Evolutionary conservation across 345 rosid species (phyloP), one percentile per base, ranked within the genome.

Genomic region (Syzygium grande): DNA sequence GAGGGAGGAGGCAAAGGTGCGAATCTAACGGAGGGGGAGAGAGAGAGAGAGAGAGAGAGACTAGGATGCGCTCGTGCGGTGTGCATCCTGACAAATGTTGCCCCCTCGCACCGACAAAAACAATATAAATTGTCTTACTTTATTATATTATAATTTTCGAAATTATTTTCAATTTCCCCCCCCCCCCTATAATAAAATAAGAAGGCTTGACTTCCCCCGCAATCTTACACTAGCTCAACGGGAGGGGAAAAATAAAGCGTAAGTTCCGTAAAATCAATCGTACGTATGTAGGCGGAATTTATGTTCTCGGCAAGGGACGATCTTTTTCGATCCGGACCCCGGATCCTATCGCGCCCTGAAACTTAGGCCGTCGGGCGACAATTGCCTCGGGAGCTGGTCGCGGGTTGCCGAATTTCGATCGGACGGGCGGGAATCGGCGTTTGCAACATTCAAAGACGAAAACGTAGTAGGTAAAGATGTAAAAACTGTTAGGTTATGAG

Each of bases 1-100:
- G 56, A 25, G 46, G 41, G 53, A 41, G 53, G 87, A 51, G 86
- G 86, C 84, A 73, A 84, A 56, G 59, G 55, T 34, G 88, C 89
- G 86, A 89, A 88, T 87, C 92, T 89, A 87, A 52, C 83, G 87
- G 87, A 84, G 56, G 86, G 14, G 3, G 38, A 34, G 38, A 34
- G 38, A 34, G 38, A 34, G 19, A 73, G 46, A 34, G 83, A 29
- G 83, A 73, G 51, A 80, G 85, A n/a, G 85, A 84, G 86, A 88
- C 86, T 58, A 86, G 83, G 87, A 88, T 89, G 89, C 87, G 85
- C 90, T 87, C 90, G 90, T 92, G 93, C 59, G 91, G 41, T 21
- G 89, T 86, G 87, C 73, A 27, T 51, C 59, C 58, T 25, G 89
- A 89, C 88, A 88, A 90, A 89, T 54, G 85, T 73, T 73, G 59